A percentile compares a stretch with the other conserved stretches of the same genome.
These are phyloP conservation scores for Solanum chacoense DNA, from an alignment of 305 asterid species.

Conservation along the genomic window DNA sequence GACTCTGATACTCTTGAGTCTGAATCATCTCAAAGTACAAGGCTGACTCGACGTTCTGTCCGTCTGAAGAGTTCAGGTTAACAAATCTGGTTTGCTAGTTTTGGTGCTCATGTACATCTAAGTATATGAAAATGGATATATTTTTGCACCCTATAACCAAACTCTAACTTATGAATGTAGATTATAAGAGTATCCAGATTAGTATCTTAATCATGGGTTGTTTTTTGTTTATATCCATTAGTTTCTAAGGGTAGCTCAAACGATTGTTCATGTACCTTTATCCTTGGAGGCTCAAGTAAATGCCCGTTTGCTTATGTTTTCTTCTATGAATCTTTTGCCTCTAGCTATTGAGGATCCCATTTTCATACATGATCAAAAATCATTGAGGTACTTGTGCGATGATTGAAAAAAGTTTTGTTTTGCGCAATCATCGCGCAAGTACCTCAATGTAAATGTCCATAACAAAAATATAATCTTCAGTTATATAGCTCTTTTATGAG, in stretches of 20 bases:
- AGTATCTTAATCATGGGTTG: background rate
- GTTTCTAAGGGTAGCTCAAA: background rate
- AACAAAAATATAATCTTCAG: background rate
- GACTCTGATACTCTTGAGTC: constrained; percentile 8
- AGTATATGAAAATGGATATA: background rate
- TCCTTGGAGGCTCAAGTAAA: background rate
- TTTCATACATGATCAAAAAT: background rate
- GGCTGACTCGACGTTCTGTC: constrained; percentile 38
- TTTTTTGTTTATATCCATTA: background rate
- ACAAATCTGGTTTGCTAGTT: background rate
- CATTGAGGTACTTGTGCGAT: background rate
- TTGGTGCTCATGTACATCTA: background rate
- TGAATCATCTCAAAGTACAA: constrained; percentile 16
- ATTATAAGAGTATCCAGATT: background rate
- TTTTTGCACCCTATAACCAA: background rate
- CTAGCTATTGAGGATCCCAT: background rate
- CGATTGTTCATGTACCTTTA: background rate
- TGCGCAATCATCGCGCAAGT: too few species aligned
- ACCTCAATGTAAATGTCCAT: background rate
- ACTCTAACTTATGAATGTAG: background rate
- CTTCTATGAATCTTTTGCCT: background rate
- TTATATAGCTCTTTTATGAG: background rate
- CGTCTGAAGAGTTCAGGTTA: constrained; percentile 6
- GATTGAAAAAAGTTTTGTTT: too few species aligned
- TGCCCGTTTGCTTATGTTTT: background rate